phyloP scores from a whole-genome alignment of 2,329 filamentous ascomycete genomes.

The Pseudogymnoascus sp. region DNA sequence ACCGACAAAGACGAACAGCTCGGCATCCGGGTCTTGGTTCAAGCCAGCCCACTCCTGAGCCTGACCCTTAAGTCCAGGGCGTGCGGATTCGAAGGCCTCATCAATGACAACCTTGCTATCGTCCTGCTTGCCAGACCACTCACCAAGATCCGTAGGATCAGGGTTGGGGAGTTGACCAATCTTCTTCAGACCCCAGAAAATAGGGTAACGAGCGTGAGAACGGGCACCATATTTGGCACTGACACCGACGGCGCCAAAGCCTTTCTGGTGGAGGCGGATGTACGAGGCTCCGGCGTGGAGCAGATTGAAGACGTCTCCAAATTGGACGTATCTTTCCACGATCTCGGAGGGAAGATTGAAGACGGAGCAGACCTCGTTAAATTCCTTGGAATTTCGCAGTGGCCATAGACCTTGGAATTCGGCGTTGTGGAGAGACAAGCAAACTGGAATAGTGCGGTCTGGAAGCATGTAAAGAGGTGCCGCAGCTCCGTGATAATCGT shows the following conservation, averaged over 20 bases:
- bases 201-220: slow-evolving; percentile 58
- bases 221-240: slow-evolving; percentile 62
- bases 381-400: slow-evolving; percentile 53
- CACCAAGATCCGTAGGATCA: slow-evolving; percentile 50
- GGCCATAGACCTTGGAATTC: slow-evolving; percentile 64
- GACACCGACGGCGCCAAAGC: slow-evolving; percentile 60
- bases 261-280: slow-evolving; percentile 57
- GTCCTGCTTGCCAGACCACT: slow-evolving; percentile 46
- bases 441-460: slow-evolving; percentile 48
- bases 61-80: slow-evolving; percentile 48
- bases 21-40: slow-evolving; percentile 51
- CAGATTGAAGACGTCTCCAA: slow-evolving; percentile 58
- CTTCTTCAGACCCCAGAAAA: slow-evolving; percentile 59
- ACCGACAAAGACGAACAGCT: slow-evolving; percentile 61
- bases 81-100: slow-evolving; percentile 43
- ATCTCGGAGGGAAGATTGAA: slow-evolving; percentile 61
- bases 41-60: slow-evolving; percentile 62
- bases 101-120: slow-evolving; percentile 45
- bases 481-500: slow-evolving; percentile 56
- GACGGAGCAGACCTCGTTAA: slow-evolving; percentile 54
- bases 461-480: slow-evolving; percentile 59
- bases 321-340: slow-evolving; percentile 36
- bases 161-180: slow-evolving; percentile 63
- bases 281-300: slow-evolving; percentile 59
- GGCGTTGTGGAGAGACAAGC: slow-evolving; percentile 59